Conservation (phyloP, 176 grass and related monocot genomes). For the Zea mays region Zm-B73-REFERENCE-NAM-5.0 NC_050096.1:53399501-53400000, state of each 20-base stretch:
- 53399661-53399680: too few species aligned
- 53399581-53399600: too few species aligned
- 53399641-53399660: too few species aligned
- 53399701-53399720: neutral
- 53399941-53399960: conserved; percentile 61
- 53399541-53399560: conserved; percentile 72
- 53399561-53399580: too few species aligned
- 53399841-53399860: neutral
- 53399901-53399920: neutral
- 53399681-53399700: neutral
- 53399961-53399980: conserved; percentile 65
- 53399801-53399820: neutral
- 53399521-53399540: conserved; percentile 84
- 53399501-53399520: conserved; percentile 94
- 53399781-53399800: neutral
- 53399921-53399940: neutral
- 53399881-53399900: neutral
- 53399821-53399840: neutral
- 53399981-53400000: conserved; percentile 87
- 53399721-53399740: neutral
- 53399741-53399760: neutral
- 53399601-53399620: too few species aligned
- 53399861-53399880: neutral
- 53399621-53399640: too few species aligned
- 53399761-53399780: neutral